Conservation (phyloP, 257 asterid genomes). For the Salvia splendens region DNA sequence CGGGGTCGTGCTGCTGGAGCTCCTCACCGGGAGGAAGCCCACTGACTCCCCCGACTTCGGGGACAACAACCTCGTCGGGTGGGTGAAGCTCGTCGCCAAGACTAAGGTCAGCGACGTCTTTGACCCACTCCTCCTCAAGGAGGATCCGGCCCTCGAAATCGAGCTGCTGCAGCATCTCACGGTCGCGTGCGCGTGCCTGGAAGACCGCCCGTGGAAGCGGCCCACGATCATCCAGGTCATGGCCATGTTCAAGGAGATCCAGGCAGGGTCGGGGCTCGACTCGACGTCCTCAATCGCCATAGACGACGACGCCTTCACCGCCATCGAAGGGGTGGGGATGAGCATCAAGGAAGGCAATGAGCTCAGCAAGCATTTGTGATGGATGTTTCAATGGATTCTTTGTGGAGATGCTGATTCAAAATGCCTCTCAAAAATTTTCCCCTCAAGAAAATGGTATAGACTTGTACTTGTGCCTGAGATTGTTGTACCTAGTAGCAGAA, state of each 20-base stretch:
- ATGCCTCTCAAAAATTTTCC: conserved; percentile 28
- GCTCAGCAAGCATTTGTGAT: conserved; percentile 63
- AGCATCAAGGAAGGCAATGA: conserved; percentile 86
- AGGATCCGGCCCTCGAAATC: conserved; percentile 70
- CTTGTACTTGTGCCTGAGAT: conserved; percentile 30
- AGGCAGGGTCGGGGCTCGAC: conserved; percentile 71
- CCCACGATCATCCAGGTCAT: conserved; percentile 87
- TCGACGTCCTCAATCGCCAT: conserved; percentile 54
- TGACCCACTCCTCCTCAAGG: conserved; percentile 60
- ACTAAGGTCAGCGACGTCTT: conserved; percentile 68
- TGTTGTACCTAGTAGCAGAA: conserved; percentile 55
- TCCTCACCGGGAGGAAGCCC: conserved; percentile 78
- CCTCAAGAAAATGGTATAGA: not conserved
- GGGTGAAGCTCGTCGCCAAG: conserved; percentile 80
- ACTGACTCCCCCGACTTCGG: conserved; percentile 91
- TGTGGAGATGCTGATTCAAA: conserved; percentile 6
- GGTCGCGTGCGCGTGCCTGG: conserved; percentile 78
- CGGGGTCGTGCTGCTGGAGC: conserved; percentile 89
- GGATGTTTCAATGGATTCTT: conserved; percentile 29
- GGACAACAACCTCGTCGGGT: conserved; percentile 89
- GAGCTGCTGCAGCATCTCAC: conserved; percentile 75
- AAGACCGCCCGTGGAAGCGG: conserved; percentile 79
- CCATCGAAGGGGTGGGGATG: conserved; percentile 66
- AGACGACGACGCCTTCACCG: conserved; percentile 43
- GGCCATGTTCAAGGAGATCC: conserved; percentile 84